A percentile compares a stretch with the other conserved stretches of the same genome.
These are phyloP conservation scores for Wallacemonas sp. DNA, from an alignment of 208 protist genomes.

Conservation along the genomic window DNA sequence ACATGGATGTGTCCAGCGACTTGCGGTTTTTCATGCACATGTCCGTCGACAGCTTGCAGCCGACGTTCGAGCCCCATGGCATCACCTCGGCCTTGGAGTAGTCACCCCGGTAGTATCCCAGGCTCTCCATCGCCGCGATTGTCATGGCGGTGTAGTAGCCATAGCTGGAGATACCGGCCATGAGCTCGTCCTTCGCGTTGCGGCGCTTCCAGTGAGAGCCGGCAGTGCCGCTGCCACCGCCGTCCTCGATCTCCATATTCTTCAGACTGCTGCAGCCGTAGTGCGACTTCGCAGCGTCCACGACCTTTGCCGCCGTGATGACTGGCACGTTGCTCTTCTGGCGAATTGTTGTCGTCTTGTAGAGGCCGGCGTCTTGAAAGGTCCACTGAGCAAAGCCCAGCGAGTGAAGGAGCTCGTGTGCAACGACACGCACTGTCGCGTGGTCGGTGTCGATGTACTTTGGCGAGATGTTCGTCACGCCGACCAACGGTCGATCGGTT, in stretches of 20 bases:
- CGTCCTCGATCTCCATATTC: conserved; percentile 78
- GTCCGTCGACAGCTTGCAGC: conserved; percentile 48
- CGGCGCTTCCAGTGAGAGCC: conserved; percentile 88
- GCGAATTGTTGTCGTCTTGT: conserved; percentile 15
- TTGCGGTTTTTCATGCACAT: conserved; percentile 37
- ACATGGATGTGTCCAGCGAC: conserved; percentile 47
- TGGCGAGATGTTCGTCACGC: conserved; percentile 50
- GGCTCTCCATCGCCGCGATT: conserved; percentile 75
- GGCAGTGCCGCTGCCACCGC: conserved; percentile 33
- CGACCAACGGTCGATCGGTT: conserved; percentile 28
- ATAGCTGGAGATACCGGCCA: conserved; percentile 31
- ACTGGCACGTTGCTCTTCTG: conserved; percentile 22
- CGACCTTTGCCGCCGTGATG: conserved; percentile 30
- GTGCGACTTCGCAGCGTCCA: conserved; percentile 36
- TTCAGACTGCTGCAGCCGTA: conserved; percentile 60
- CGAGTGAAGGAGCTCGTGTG: conserved; percentile 88
- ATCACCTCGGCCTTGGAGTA: conserved; percentile 65
- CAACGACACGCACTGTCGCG: conserved; percentile 17
- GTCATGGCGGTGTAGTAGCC: conserved; percentile 76
- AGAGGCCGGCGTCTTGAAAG: conserved; percentile 14
- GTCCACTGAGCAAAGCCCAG: conserved; percentile 53
- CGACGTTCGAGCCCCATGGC: conserved; percentile 57
- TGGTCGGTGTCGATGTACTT: conserved; percentile 16
- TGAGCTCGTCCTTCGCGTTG: conserved; percentile 82
- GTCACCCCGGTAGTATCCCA: conserved; percentile 78